Evolutionary conservation across 1,284 basidiomycete species (phyloP).

Genomic region (Lignosus rhinocerotis): DNA sequence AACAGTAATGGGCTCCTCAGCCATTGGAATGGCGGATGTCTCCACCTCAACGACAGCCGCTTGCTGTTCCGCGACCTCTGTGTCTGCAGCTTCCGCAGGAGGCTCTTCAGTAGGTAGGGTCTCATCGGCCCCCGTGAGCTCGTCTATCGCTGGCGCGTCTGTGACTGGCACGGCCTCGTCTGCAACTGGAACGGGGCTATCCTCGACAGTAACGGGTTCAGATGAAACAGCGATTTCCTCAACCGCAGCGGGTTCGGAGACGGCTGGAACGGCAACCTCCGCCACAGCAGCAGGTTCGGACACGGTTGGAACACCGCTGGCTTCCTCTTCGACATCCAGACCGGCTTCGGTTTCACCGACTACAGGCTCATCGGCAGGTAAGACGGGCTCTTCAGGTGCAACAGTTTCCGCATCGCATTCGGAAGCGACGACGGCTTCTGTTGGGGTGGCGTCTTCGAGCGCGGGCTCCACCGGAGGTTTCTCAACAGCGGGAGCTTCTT

Average conservation of each 20-base stretch:
- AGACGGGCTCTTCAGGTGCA: neutral
- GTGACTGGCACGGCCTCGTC: constrained; percentile 10
- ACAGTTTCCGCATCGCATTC: neutral
- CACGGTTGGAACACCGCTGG: neutral
- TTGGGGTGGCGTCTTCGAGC: constrained; percentile 2
- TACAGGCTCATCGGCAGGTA: neutral
- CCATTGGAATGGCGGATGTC: neutral
- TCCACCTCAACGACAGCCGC: neutral
- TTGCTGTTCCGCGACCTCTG: neutral
- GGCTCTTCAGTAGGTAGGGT: neutral
- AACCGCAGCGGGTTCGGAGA: neutral
- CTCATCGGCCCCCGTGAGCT: neutral
- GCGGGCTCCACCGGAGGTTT: too few species aligned
- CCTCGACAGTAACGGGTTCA: neutral
- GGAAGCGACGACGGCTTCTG: neutral
- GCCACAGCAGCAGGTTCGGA: neutral
- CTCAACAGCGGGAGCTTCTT: constrained; percentile 1
- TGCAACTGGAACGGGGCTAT: neutral
- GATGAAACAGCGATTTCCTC: neutral
- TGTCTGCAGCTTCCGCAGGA: neutral
- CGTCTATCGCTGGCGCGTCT: neutral
- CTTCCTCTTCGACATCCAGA: constrained; percentile 7
- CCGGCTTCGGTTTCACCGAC: constrained; percentile 6
- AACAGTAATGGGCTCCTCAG: neutral
- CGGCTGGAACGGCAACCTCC: neutral